Conservation (phyloP, 2,329 filamentous ascomycete species). For the Fusarium mundagurra region DNA sequence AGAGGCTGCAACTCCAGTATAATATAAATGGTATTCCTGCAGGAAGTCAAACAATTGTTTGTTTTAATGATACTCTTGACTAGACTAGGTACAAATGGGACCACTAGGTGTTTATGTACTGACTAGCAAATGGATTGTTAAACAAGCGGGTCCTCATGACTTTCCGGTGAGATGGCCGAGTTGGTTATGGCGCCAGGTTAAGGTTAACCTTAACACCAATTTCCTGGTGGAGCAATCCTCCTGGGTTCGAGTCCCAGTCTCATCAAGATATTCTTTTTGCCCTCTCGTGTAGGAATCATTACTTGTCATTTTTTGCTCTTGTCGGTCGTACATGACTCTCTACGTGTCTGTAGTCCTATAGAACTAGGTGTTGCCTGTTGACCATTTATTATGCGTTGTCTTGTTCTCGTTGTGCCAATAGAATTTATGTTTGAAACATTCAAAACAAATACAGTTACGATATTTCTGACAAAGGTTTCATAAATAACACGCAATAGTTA, state of each 20-base stretch:
- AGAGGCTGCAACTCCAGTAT: neutral
- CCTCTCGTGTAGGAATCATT: no score
- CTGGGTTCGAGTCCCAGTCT: conserved; percentile 43
- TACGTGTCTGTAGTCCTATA: neutral
- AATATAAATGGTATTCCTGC: neutral
- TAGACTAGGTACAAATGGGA: neutral
- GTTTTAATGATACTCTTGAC: neutral
- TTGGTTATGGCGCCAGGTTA: conserved; percentile 38
- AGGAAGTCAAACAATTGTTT: neutral
- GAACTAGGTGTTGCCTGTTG: neutral
- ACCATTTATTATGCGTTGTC: neutral
- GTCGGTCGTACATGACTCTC: neutral
- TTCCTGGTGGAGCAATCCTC: conserved; percentile 44
- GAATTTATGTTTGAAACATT: neutral
- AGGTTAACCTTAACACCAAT: conserved; percentile 37
- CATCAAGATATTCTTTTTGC: conserved; percentile 16
- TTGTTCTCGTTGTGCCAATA: neutral
- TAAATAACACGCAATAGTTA: neutral
- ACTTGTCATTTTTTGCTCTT: neutral
- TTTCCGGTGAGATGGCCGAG: conserved; percentile 40
- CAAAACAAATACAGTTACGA: neutral
- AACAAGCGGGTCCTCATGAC: conserved; percentile 6
- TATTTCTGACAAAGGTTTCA: neutral
- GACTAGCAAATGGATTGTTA: rapidly evolving
- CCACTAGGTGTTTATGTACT: neutral